Conservation (phyloP, 768 basidiomycete species). For the Rhizopogon sp. region DNA sequence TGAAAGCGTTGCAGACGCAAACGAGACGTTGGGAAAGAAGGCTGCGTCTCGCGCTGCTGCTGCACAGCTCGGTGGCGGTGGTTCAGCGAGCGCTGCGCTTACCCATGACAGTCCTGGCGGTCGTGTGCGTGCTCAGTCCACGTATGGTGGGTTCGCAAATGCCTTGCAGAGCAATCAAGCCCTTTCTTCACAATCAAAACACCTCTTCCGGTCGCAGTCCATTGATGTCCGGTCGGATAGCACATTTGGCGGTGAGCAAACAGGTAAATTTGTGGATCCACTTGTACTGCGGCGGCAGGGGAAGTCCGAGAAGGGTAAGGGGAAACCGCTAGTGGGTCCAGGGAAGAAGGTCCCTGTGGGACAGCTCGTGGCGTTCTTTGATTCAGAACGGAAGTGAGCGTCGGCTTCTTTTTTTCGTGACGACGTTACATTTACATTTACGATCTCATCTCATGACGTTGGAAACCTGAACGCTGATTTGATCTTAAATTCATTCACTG, state of each 20-base stretch:
- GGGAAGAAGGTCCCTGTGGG: conserved; percentile 68
- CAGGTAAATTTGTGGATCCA: conserved; percentile 69
- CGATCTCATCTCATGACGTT: not conserved
- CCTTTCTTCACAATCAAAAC: conserved; percentile 10
- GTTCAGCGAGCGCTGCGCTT: conserved; percentile 13
- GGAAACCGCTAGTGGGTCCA: conserved; percentile 29
- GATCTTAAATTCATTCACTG: conserved; percentile 1
- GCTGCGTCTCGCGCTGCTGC: conserved; percentile 26
- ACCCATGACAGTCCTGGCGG: conserved; percentile 18
- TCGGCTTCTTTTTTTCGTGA: not conserved
- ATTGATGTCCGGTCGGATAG: conserved; percentile 26
- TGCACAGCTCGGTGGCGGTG: conserved; percentile 26
- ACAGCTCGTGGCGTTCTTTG: conserved; percentile 83
- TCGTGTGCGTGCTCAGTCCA: conserved; percentile 52
- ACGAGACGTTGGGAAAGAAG: conserved; percentile 57
- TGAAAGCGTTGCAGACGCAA: conserved; percentile 29
- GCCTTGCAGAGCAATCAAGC: conserved; percentile 25
- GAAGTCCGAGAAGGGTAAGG: conserved; percentile 35
- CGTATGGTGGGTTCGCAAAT: conserved; percentile 35
- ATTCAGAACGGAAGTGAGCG: conserved; percentile 28
- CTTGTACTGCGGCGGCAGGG: conserved; percentile 64
- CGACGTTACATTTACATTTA: conserved; percentile 1
- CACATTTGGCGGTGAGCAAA: conserved; percentile 8
- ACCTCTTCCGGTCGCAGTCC: conserved; percentile 35
- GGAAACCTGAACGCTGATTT: not conserved